A percentile compares a stretch with the other conserved stretches of the same genome.
These are phyloP conservation scores for Exidia glandulosa DNA, from an alignment of 768 basidiomycete species.

Conservation along the genomic window DNA sequence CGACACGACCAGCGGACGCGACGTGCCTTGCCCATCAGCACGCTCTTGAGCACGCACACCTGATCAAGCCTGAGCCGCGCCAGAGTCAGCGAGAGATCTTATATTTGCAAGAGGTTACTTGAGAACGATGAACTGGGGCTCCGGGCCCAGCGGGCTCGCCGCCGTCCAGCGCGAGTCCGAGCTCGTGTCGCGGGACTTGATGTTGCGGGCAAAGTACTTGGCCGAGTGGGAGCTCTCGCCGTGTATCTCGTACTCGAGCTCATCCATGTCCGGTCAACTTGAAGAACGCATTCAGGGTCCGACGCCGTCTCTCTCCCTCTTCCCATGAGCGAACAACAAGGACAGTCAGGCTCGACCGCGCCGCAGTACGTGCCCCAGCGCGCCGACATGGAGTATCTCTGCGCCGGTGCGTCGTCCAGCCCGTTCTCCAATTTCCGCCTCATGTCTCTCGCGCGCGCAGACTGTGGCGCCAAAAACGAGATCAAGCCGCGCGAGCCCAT, in stretches of 20 bases:
- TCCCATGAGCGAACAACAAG: neutral
- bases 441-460: conserved; percentile 26
- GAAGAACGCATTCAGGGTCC: neutral
- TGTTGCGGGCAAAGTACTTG: neutral
- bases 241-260: neutral
- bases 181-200: neutral
- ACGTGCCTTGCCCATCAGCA: neutral
- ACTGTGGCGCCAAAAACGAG: conserved; percentile 87
- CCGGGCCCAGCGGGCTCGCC: neutral
- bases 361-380: neutral
- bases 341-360: neutral
- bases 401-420: conserved; percentile 52
- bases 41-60: neutral
- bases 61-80: neutral
- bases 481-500: conserved; percentile 88
- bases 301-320: neutral
- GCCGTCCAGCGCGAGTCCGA: neutral
- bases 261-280: neutral
- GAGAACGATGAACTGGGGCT: neutral
- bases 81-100: neutral
- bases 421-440: neutral
- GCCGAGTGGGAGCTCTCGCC: neutral
- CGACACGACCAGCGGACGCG: neutral
- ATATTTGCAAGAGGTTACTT: neutral
- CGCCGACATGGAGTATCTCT: conserved; percentile 71